Evolutionary conservation across 495 filamentous ascomycete genomes (phyloP), one percentile per base, ranked within the genome.

Genomic region (Aspergillus mulundensis): DNA sequence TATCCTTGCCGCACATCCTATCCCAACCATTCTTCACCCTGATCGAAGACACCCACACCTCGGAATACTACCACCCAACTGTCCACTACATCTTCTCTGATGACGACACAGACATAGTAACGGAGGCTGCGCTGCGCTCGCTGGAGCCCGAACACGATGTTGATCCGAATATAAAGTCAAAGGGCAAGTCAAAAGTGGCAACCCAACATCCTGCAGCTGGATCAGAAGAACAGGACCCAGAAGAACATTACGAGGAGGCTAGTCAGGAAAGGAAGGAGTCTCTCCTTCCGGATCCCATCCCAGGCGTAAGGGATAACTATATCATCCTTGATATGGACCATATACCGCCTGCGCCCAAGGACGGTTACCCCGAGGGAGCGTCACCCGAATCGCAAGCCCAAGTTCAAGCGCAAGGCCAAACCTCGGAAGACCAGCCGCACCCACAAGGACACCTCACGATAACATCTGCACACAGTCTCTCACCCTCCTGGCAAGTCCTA

Each of bases 81-180:
- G 84, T 96, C 2, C 90, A 93, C 77, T 97, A 97, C 73, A 82
- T 96, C 57, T 97, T 95, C 73, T 81, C 79, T 59, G 87, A 92
- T 64, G 90, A 95, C 70, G 79, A 82, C 64, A 69, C 66, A 5
- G 86, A 88, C 10, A 73, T 86, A 42, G 69, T 89, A 28, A 87
- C 86, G 7, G 75, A 77, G 50, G 79, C 78, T 12, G 74, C 75
- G 6, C 59, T 81, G 8, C 71, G 74, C 30, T 69, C 69, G 6
- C 63, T 81, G 7, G 69, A 74, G 30, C 41, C 62, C 16, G 69
- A 75, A 34, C 60, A 70, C 14, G 67, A 71, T 28, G 46, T 21
- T 4, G 25, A 56, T 11, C 51, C 62, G 0, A 41, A 53, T 23
- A 46, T 49, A 23, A 53, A 66, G 63, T 46, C 49, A 19, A 53